A percentile compares a stretch with the other conserved stretches of the same genome.
Conservation (phyloP, 257 asterid genomes). For the Henckelia pumila region DNA sequence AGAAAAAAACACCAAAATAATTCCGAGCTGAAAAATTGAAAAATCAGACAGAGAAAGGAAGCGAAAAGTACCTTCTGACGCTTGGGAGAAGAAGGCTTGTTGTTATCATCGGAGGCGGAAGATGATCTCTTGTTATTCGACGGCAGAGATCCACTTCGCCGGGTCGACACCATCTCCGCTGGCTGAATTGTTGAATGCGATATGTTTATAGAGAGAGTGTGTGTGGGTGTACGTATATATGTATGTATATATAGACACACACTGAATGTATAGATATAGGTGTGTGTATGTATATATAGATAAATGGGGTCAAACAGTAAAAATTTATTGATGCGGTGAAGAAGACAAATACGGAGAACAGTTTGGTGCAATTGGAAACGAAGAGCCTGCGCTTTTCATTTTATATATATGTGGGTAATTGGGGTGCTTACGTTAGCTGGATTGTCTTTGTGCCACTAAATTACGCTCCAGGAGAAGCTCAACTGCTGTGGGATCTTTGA, state of each 20-base stretch:
- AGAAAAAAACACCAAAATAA: neutral
- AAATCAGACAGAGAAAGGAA: conserved; percentile 16
- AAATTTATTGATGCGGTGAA: neutral
- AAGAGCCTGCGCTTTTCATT: conserved; percentile 5
- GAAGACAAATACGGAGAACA: neutral
- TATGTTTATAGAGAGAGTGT: conserved; percentile 28
- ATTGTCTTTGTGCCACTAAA: neutral
- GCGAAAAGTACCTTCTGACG: conserved; percentile 60
- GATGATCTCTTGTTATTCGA: conserved; percentile 70
- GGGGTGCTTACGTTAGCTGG: conserved; percentile 1
- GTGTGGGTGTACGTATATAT: neutral
- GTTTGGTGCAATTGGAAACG: conserved; percentile 4
- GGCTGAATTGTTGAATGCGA: conserved; percentile 5
- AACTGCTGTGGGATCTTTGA: neutral
- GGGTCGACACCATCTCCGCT: conserved; percentile 80
- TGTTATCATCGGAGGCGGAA: conserved; percentile 57
- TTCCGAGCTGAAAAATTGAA: neutral
- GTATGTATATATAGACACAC: neutral
- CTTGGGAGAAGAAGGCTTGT: conserved; percentile 68
- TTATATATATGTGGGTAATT: neutral
- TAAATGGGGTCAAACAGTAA: conserved; percentile 19
- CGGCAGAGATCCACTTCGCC: conserved; percentile 95
- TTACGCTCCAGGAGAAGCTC: neutral
- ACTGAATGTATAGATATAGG: neutral
- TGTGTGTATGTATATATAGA: neutral